phyloP scores from a whole-genome alignment of 805 yeast genomes.

The Pichia insulana region DNA sequence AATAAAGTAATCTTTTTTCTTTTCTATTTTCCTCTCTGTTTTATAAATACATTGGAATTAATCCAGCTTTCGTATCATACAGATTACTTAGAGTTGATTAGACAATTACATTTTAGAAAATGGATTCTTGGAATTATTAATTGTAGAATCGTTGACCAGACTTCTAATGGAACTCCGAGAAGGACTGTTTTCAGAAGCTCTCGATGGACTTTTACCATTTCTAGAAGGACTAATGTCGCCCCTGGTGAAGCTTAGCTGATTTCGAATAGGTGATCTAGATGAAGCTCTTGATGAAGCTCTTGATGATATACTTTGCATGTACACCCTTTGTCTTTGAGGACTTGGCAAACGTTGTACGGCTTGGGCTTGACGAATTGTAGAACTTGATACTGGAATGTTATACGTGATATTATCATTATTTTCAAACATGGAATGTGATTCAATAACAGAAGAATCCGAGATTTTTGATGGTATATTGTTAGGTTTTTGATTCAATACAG shows the following conservation, averaged over 20 bases:
- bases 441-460: neutral
- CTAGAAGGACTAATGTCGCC: neutral
- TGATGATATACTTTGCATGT: neutral
- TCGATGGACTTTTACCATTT: neutral
- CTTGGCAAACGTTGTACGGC: conserved; percentile 4
- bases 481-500: conserved; percentile 11
- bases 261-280: neutral
- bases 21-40: neutral
- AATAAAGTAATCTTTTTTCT: neutral
- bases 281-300: conserved; percentile 6
- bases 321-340: conserved; percentile 5
- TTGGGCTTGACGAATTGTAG: conserved; percentile 1
- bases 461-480: neutral
- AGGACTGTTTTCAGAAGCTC: neutral
- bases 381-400: conserved; percentile 7
- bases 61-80: neutral
- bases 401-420: conserved; percentile 9
- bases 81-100: neutral
- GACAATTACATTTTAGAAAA: neutral
- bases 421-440: conserved; percentile 19
- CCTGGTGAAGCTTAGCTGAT: neutral
- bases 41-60: neutral
- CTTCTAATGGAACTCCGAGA: too few species aligned
- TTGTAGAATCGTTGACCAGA: too few species aligned
- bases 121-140: neutral